Base-by-base conservation (phyloP, 495 filamentous ascomycete species). In the Penicillium bovifimosum region DNA sequence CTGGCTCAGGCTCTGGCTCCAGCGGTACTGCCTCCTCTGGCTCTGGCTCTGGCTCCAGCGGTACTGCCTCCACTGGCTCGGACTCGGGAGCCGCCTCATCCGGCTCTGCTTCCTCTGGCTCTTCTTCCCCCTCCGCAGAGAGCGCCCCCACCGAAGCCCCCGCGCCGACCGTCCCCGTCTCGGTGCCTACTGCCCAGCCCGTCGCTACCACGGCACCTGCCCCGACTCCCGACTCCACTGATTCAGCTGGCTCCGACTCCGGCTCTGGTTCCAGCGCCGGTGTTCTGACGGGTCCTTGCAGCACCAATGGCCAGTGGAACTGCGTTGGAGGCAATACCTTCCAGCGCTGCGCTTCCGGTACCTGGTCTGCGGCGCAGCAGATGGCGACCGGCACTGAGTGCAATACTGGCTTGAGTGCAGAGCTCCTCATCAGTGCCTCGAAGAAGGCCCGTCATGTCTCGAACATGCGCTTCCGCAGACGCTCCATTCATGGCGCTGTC, bases 361-460 rank as follows among this genome's bases (percentile, higher is more conserved):
- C 63, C 29, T 87, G 85, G 86, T 78, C 81, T 9, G 60, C 50
- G 6, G 47, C 69, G 18, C 72, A 80, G 47, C 58, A 68, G 29
- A 68, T 87, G 71, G 76, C 85, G 0, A 59, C 74, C 0, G 86
- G 86, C 42, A 87, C 81, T 3, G 59, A 64, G 29, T 89, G 86
- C 69, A 75, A 56, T 16, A 40, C 73, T 24, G 86, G 86, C 20
- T 59, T 74, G 51, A 73, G 73, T 50, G 54, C 58, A 4, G 60
- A 64, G 3, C 69, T 89, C 26, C 48, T 62, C 6, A 60, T 80
- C 36, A 51, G 62, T 20, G 52, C 59, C 13, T 43, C 36, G 27
- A 41, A 64, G 28, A 62, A 60, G 56, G 61, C 64, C 5, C 70
- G 65, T 43, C 59, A 54, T 36, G 29, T 65, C 26, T 67, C 64